Evolutionary conservation across 1,284 basidiomycete species (phyloP).

Genomic region (Anthracocystis walkeri): DNA sequence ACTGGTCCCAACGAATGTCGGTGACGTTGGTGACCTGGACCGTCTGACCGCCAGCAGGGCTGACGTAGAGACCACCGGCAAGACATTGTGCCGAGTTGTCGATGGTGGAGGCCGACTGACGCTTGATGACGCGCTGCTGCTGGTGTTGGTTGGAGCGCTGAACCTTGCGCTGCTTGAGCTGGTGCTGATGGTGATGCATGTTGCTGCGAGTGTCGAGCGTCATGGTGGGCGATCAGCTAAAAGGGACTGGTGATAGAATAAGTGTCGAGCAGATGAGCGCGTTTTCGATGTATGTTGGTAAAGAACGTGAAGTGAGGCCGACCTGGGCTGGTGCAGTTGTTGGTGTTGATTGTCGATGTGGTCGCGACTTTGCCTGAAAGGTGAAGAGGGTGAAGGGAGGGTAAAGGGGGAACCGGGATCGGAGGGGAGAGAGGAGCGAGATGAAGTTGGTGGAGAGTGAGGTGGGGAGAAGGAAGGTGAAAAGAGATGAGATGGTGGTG

Average conservation of each 20-base stretch:
- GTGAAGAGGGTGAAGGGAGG: conserved; percentile 10
- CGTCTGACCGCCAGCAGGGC: conserved; percentile 29
- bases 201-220: conserved; percentile 41
- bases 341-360: conserved; percentile 8
- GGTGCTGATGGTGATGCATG: conserved; percentile 42
- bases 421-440: conserved; percentile 14
- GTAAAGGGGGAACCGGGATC: conserved; percentile 9
- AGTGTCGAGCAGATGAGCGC: conserved; percentile 11
- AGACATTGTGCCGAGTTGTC: conserved; percentile 54
- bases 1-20: conserved; percentile 57
- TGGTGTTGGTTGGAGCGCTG: conserved; percentile 7
- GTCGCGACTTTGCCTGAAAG: background rate
- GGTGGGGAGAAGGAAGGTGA: conserved; percentile 7
- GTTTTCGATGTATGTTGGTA: conserved; percentile 2
- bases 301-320: conserved; percentile 30
- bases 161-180: conserved; percentile 45
- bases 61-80: conserved; percentile 58
- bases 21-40: conserved; percentile 54
- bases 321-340: conserved; percentile 27
- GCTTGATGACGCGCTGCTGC: conserved; percentile 41
- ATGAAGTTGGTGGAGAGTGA: conserved; percentile 7
- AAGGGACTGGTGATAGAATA: background rate
- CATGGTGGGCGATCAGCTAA: conserved; percentile 28
- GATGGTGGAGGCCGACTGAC: conserved; percentile 44
- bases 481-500: conserved; percentile 1